Conservation (phyloP, 768 basidiomycete species). For the Paxillus rubicundulus region DNA sequence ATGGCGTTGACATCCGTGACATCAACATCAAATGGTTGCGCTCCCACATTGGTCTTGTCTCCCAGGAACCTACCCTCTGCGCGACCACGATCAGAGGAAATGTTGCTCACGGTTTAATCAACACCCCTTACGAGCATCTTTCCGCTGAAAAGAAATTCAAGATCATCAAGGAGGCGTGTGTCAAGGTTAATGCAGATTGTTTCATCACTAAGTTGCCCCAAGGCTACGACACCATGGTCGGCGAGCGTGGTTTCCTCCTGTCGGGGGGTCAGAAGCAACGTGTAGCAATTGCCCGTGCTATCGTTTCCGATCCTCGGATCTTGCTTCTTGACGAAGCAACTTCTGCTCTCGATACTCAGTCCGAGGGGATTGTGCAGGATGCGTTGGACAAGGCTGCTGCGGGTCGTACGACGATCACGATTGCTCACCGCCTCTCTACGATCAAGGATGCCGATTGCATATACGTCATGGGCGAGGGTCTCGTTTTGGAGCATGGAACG, state of each 20-base stretch:
- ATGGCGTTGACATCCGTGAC: constrained; percentile 69
- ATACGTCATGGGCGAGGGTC: constrained; percentile 87
- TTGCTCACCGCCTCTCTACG: constrained; percentile 78
- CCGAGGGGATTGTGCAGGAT: constrained; percentile 86
- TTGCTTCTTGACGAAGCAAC: constrained; percentile 87
- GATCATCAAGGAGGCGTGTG: constrained; percentile 79
- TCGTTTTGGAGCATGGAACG: constrained; percentile 76
- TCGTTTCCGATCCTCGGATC: constrained; percentile 84
- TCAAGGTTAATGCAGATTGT: constrained; percentile 89
- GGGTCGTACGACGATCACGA: constrained; percentile 78
- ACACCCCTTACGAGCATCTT: constrained; percentile 62
- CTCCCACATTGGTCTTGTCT: constrained; percentile 83
- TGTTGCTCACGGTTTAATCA: constrained; percentile 82
- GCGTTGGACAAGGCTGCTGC: constrained; percentile 82
- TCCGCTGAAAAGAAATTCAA: constrained; percentile 72
- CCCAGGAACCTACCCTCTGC: constrained; percentile 85
- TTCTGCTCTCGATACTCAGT: constrained; percentile 85
- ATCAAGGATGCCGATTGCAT: constrained; percentile 84
- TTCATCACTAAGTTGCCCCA: constrained; percentile 79
- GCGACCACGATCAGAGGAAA: constrained; percentile 81
- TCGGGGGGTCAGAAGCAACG: constrained; percentile 88
- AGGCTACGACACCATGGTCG: constrained; percentile 86
- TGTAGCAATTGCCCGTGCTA: constrained; percentile 85
- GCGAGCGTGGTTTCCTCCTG: constrained; percentile 82
- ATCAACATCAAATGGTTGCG: constrained; percentile 86